Conservation (phyloP, 2,329 filamentous ascomycete genomes). For the Stylonectria norvegica region DNA sequence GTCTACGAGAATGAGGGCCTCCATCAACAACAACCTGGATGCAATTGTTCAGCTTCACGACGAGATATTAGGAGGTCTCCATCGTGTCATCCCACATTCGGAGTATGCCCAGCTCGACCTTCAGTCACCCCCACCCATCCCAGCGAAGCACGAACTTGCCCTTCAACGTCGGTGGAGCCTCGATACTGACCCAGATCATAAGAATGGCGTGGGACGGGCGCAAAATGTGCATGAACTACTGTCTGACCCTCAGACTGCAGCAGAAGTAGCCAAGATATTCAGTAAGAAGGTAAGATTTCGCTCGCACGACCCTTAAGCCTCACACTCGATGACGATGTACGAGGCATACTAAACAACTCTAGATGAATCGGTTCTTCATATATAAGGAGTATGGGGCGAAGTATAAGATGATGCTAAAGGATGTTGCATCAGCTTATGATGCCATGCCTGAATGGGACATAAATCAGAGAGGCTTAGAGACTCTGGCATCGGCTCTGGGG, state of each 20-base stretch:
- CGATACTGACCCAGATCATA: constrained; percentile 43
- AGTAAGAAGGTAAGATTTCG: constrained; percentile 48
- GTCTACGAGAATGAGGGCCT: constrained; percentile 62
- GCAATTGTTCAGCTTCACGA: constrained; percentile 83
- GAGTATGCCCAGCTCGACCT: constrained; percentile 50
- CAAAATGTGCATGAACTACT: constrained; percentile 49
- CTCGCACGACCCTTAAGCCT: not conserved
- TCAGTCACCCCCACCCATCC: constrained; percentile 8
- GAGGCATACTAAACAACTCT: constrained; percentile 7
- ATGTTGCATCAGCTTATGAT: constrained; percentile 66
- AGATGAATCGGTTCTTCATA: constrained; percentile 78
- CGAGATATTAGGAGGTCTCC: constrained; percentile 71
- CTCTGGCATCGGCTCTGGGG: constrained; percentile 70
- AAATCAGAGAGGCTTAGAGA: constrained; percentile 83
- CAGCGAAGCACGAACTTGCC: constrained; percentile 15
- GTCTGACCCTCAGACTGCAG: constrained; percentile 57
- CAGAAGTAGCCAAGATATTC: constrained; percentile 60
- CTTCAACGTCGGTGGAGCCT: constrained; percentile 49
- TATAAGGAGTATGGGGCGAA: constrained; percentile 93
- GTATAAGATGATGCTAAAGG: constrained; percentile 80
- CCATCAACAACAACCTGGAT: constrained; percentile 74
- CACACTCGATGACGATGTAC: too few relatives aligned
- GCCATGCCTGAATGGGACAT: constrained; percentile 70
- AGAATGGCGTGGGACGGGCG: constrained; percentile 38
- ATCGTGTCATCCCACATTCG: constrained; percentile 66